Evolutionary conservation across 2,329 filamentous ascomycete genomes (phyloP), one percentile per base, ranked within the genome.

Genomic region (Talaromyces sp.): DNA sequence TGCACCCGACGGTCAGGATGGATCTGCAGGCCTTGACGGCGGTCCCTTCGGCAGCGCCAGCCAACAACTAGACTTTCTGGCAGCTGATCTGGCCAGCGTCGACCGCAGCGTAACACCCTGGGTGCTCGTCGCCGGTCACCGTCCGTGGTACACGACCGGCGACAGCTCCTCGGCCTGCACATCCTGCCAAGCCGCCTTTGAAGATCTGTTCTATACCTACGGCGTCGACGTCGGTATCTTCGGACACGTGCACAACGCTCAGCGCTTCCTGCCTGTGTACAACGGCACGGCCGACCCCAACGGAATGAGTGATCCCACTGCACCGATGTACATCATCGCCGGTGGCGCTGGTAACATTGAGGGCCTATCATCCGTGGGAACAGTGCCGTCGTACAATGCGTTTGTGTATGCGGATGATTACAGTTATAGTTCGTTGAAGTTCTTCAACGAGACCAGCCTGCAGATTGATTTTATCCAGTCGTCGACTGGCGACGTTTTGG

Each of bases 311-410:
- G 66, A 82, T 31, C 86, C 86, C 0, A 82, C 83, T 67, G 79
- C 71, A 6, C 83, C 84, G 0, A 79, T 83, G 79, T 86, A 86
- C 65, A 82, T 83, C 50, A 75, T 85, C 7, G 80, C 82, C 2
- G 83, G 83, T 2, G 84, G 82, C 1, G 78, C 83, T 0, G 84
- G 84, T 2, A 85, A 84, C 60, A 82, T 85, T 60, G 83, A 86
- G 68, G 83, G 82, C 0, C 64, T 84, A 58, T 76, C 69, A 35
- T 57, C 66, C 1, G 73, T 84, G 0, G 82, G 81, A 3, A 69
- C 42, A 0, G 79, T 80, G 62, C 72, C 73, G 3, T 68, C 75
- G 12, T 79, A 73, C 33, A 84, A 81, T 46, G 77, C 40, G 1
- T 63, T 63, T 52, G 62, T 52, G 14, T 63, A 63, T 12, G 62